Conservation (phyloP, 371 early-diverging fungal species). For the Mortierella sp. region DNA sequence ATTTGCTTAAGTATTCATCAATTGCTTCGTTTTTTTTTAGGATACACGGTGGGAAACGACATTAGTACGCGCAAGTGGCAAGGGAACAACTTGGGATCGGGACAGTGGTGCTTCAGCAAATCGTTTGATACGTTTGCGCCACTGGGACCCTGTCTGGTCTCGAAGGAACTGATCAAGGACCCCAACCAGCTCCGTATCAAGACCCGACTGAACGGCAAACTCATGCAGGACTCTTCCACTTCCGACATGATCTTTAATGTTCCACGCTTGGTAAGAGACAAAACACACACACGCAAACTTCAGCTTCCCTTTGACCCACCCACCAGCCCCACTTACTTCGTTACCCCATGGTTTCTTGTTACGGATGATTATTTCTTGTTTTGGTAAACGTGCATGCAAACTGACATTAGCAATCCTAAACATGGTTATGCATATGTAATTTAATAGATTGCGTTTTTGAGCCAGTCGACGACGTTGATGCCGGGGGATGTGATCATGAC, state of each 20-base stretch:
- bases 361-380: no score
- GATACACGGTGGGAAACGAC: constrained; percentile 74
- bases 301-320: no score
- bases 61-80: constrained; percentile 74
- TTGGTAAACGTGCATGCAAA: not conserved
- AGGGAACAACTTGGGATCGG: constrained; percentile 55
- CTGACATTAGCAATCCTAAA: no score
- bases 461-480: constrained; percentile 69
- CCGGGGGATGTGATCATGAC: constrained; percentile 74
- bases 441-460: constrained; percentile 61
- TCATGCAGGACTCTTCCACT: constrained; percentile 68
- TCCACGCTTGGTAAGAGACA: constrained; percentile 59
- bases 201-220: constrained; percentile 62
- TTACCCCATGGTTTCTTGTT: no score
- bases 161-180: constrained; percentile 61
- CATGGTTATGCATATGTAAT: not conserved
- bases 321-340: no score
- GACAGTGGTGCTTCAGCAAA: constrained; percentile 74
- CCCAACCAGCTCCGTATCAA: constrained; percentile 63
- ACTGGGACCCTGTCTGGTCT: constrained; percentile 70
- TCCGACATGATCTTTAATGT: constrained; percentile 71
- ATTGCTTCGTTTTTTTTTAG: constrained; percentile 23
- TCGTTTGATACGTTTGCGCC: constrained; percentile 76
- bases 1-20: not conserved
- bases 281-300: no score